These are phyloP conservation scores for Ophiostoma novo-ulmi DNA, from an alignment of 2,329 filamentous ascomycete genomes.

Conservation along the genomic window DNA sequence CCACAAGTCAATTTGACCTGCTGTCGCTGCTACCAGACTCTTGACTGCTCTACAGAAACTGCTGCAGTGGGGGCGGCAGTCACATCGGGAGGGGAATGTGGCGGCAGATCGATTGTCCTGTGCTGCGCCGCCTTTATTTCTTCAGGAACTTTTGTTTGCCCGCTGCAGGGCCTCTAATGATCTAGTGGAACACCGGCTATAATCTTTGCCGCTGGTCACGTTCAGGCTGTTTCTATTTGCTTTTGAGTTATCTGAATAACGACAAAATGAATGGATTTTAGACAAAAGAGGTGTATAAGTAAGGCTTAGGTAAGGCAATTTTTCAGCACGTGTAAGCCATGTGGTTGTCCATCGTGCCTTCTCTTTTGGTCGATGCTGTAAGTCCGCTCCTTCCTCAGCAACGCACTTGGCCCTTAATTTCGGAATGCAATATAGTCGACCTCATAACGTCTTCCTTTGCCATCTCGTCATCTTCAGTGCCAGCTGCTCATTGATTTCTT, in stretches of 20 bases:
- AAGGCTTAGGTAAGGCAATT: not conserved
- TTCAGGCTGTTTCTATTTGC: too few species aligned
- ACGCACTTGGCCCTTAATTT: not conserved
- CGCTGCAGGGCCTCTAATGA: not conserved
- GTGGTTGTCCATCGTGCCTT: not conserved
- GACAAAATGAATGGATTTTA: not conserved
- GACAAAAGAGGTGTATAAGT: not conserved
- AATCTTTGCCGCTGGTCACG: not conserved
- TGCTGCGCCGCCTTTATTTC: not conserved
- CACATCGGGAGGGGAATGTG: constrained; percentile 19
- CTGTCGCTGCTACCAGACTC: not conserved
- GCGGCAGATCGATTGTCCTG: constrained; percentile 22
- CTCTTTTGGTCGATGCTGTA: not conserved
- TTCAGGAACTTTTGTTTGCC: constrained; percentile 2
- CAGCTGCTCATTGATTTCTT: not conserved
- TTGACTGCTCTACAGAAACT: too few species aligned
- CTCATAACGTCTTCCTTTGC: not conserved
- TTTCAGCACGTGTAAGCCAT: not conserved
- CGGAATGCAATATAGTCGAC: not conserved
- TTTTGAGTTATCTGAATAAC: too few species aligned
- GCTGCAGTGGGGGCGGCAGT: constrained; percentile 21
- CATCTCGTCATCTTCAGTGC: not conserved
- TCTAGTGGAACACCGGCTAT: constrained; percentile 5
- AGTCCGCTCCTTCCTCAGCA: constrained; percentile 2
- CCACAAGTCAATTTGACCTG: not conserved